A percentile compares a stretch with the other conserved stretches of the same genome.
Evolutionary conservation across 495 filamentous ascomycete species (phyloP).

Genomic region (Penicillium herquei): DNA sequence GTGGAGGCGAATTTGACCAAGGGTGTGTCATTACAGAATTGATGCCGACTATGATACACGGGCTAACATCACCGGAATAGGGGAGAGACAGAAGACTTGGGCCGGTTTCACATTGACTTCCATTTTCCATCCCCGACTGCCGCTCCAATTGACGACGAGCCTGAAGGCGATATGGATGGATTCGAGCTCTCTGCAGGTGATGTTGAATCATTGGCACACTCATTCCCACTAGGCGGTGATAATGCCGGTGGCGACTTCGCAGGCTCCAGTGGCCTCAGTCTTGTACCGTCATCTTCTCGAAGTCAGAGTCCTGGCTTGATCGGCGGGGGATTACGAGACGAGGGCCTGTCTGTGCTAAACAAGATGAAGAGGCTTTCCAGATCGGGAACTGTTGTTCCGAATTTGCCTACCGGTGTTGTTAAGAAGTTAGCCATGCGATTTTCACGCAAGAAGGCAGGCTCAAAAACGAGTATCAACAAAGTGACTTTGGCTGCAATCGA

Average conservation of each 20-base stretch:
- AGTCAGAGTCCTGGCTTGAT: constrained; percentile 39
- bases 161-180: constrained; percentile 37
- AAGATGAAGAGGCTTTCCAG: constrained; percentile 63
- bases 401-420: constrained; percentile 66
- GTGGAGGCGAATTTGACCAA: constrained; percentile 39
- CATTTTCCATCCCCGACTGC: constrained; percentile 42
- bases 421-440: constrained; percentile 75
- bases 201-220: constrained; percentile 26
- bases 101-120: constrained; percentile 44
- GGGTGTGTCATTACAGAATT: constrained; percentile 32
- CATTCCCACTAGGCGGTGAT: constrained; percentile 22
- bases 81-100: constrained; percentile 47
- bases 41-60: constrained; percentile 10
- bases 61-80: constrained; percentile 35
- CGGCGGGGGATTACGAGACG: constrained; percentile 44
- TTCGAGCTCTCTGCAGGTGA: constrained; percentile 37
- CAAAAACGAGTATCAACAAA: constrained; percentile 64
- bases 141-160: constrained; percentile 23
- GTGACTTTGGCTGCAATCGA: constrained; percentile 71
- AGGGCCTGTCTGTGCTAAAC: constrained; percentile 20
- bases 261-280: constrained; percentile 21
- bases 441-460: constrained; percentile 56
- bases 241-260: constrained; percentile 27
- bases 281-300: constrained; percentile 30
- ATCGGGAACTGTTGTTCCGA: constrained; percentile 72